Evolutionary conservation across 495 filamentous ascomycete species (phyloP), one percentile per base, ranked within the genome.

Genomic region (Penicillium dipodomyicola): DNA sequence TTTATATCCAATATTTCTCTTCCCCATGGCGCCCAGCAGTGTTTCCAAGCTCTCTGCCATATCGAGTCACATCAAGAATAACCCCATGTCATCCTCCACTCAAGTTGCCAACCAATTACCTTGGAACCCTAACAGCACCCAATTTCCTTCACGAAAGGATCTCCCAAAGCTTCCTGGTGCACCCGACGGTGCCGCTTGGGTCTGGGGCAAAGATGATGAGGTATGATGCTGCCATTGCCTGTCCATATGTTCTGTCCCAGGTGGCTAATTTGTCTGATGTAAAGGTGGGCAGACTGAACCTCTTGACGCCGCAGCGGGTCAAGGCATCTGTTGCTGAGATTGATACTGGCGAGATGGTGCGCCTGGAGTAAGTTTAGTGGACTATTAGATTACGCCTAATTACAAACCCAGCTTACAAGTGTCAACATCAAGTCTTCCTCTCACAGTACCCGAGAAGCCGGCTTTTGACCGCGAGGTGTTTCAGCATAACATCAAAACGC

Each of bases 121-220:
- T 23, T 85, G 77, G 75, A 73, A 86, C 61, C 82, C 83, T 2
- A 67, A 82, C 59, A 74, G 58, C 41, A 72, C 73, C 20, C 72
- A 65, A 40, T 85, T 86, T 56, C 82, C 82, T 4, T 67, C 63
- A 5, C 70, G 78, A 29, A 79, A 79, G 52, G 78, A 84, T 53
- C 71, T 85, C 11, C 81, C 81, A 17, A 58, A 61, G 42, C 69
- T 82, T 30, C 54, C 72, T 4, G 68, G 70, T 54, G 73, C 75
- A 2, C 76, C 78, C 10, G 57, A 72, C 59, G 71, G 70, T 48
- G 81, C 83, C 14, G 84, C 83, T 33, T 87, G 84, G 84, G 80
- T 87, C 22, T 87, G 84, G 84, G 84, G 85, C 5, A 69, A 77
- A 32, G 71, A 84, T 66, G 85, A 86, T 60, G 68, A 77, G 58